Evolutionary conservation across 225 moss, liverwort and hornwort genomes (phyloP).

Genomic region (Rhytidiadelphus loreus): DNA sequence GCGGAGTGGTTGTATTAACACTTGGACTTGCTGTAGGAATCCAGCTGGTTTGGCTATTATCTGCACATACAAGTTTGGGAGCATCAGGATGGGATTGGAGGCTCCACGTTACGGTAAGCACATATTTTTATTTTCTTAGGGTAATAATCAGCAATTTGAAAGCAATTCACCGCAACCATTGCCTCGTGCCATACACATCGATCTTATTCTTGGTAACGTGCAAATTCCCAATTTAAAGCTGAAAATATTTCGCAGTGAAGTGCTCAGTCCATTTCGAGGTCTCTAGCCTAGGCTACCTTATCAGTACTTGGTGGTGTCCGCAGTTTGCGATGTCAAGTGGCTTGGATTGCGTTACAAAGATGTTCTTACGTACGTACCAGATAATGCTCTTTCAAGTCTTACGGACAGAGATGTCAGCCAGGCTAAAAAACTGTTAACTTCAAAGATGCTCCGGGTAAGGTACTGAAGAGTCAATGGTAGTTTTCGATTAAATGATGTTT

Average conservation of each 20-base stretch:
- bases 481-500: background rate
- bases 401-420: conserved; percentile 52
- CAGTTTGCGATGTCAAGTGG: conserved; percentile 96
- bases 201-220: background rate
- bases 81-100: conserved; percentile 85
- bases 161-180: background rate
- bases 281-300: background rate
- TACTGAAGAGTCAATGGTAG: background rate
- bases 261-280: background rate
- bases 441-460: conserved; percentile 75
- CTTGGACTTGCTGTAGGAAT: conserved; percentile 44
- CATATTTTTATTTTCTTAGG: background rate
- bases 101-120: conserved; percentile 56
- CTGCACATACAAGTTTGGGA: conserved; percentile 85
- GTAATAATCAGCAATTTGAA: background rate
- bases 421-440: conserved; percentile 51
- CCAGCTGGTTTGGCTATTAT: conserved; percentile 86
- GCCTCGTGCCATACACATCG: background rate
- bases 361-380: conserved; percentile 37
- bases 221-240: background rate
- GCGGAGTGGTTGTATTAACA: background rate
- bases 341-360: conserved; percentile 70
- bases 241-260: background rate
- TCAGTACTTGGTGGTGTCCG: background rate
- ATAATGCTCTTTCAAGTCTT: conserved; percentile 39